These are phyloP conservation scores for Rhodotorula diobovata DNA, from an alignment of 768 basidiomycete species.

Conservation along the genomic window DNA sequence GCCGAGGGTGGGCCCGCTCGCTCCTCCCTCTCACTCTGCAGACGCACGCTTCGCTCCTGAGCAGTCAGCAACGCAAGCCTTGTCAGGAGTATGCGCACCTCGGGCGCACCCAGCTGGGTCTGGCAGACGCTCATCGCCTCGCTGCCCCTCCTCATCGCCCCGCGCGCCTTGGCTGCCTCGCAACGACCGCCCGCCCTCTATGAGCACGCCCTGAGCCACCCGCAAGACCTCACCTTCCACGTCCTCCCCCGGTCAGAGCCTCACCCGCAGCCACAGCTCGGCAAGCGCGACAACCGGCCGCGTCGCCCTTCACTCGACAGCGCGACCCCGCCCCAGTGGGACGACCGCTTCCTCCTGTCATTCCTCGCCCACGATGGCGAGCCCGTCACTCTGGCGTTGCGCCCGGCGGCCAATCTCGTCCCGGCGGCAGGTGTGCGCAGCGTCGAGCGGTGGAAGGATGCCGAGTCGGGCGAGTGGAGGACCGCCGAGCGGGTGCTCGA, in stretches of 20 bases:
- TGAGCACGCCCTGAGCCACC: conserved; percentile 26
- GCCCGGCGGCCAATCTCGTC: conserved; percentile 24
- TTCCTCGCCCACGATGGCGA: conserved; percentile 22
- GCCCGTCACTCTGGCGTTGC: conserved; percentile 17
- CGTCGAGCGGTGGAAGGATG: conserved; percentile 6
- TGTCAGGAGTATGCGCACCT: no score
- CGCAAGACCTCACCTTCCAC: neutral
- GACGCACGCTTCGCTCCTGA: no score
- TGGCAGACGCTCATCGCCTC: no score
- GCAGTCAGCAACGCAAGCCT: no score
- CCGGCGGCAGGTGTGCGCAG: conserved; percentile 15
- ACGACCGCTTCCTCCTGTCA: conserved; percentile 31
- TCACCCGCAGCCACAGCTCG: neutral
- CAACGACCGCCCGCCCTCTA: conserved; percentile 16
- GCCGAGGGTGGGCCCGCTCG: no score
- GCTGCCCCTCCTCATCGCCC: neutral
- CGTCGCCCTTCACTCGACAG: neutral
- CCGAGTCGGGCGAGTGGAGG: conserved; percentile 1
- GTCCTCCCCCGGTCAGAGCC: conserved; percentile 1
- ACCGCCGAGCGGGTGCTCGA: conserved; percentile 1
- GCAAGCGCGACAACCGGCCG: neutral
- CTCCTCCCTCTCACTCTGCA: no score
- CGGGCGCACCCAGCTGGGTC: neutral
- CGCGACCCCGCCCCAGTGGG: neutral
- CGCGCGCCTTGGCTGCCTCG: conserved; percentile 1